Evolutionary conservation across 2,329 filamentous ascomycete genomes (phyloP), one percentile per base, ranked within the genome.

Genomic region (Monosporascus ibericus): DNA sequence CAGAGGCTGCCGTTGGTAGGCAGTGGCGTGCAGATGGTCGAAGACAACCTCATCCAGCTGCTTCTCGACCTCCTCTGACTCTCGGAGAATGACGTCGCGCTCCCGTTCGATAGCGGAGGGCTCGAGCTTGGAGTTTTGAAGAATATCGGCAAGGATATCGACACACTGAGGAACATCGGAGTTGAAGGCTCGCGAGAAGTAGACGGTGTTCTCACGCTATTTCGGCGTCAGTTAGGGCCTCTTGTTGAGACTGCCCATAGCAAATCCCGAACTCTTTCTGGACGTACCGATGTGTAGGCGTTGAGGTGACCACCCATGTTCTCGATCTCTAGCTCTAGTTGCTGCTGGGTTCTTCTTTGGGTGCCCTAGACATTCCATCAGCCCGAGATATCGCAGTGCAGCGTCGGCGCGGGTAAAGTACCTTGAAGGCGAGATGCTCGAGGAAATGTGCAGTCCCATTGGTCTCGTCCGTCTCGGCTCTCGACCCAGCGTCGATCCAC

Each of bases 1-100:
- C 55, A 99, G 85, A 58, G 94, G 88, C 80, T 99, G 94, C 71
- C 86, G 82, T 80, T 96, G 92, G 85, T 90, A 99, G 67, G 94
- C 95, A 64, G 94, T 99, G 68, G 94, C 92, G 77, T 99, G 94
- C 55, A 99, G 82, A 77, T 99, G 94, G 78, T 99, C 94, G 69
- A 99, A 99, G 55, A 99, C 95, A 63, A 99, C 94, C 78, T 99
- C 94, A 80, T 99, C 95, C 54, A 97, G 80, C 80, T 97, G 92
- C 85, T 99, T 99, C 84, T 99, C 94, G 63, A 99, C 95, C 81
- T 99, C 94, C 78, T 99, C 94, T 67, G 95, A 94, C 77, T 99
- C 94, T 68, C 94, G 88, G 67, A 99, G 85, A 71, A 99, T 99
- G 69, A 99, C 95, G 77, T 96, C 92, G 71, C 94, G 88, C 81